These are phyloP conservation scores for Dendrothele bispora DNA, from an alignment of 768 basidiomycete species.

Conservation along the genomic window DNA sequence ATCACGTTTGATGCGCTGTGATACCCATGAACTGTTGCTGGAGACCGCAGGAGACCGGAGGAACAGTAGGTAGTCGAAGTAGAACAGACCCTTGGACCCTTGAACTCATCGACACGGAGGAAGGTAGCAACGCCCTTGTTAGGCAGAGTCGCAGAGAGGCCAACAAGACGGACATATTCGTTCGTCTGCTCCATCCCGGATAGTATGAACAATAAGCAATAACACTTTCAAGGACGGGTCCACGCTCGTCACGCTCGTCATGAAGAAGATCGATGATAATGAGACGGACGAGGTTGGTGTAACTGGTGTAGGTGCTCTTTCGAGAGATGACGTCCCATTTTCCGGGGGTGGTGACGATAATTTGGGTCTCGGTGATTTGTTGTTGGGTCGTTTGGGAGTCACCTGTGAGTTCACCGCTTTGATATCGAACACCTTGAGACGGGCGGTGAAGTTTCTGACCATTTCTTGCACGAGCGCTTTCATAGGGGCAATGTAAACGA, in stretches of 20 bases:
- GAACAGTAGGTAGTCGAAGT: conserved; percentile 96
- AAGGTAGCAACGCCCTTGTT: conserved; percentile 98
- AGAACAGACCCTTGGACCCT: conserved; percentile 93
- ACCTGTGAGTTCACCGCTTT: conserved; percentile 92
- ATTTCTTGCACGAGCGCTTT: conserved; percentile 99
- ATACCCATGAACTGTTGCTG: conserved; percentile 97
- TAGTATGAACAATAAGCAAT: conserved; percentile 87
- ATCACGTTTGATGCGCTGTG: conserved; percentile 98
- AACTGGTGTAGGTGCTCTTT: conserved; percentile 94
- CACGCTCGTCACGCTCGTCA: conserved; percentile 94
- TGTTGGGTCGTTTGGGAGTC: conserved; percentile 98
- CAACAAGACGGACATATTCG: conserved; percentile 94
- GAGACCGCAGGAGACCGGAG: conserved; percentile 87
- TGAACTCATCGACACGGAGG: conserved; percentile 90
- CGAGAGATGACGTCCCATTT: conserved; percentile 99
- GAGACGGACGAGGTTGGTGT: conserved; percentile 94
- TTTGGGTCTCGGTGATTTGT: conserved; percentile 94
- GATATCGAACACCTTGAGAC: conserved; percentile 70
- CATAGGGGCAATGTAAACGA: conserved; percentile 98
- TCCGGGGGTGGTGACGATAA: conserved; percentile 98
- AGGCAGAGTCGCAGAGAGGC: conserved; percentile 97
- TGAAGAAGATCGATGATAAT: conserved; percentile 99
- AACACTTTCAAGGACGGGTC: conserved; percentile 92
- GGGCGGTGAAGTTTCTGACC: conserved; percentile 89
- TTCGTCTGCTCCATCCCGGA: conserved; percentile 94